Evolutionary conservation across 345 rosid genomes (phyloP).

Genomic region (Microcos paniculata): DNA sequence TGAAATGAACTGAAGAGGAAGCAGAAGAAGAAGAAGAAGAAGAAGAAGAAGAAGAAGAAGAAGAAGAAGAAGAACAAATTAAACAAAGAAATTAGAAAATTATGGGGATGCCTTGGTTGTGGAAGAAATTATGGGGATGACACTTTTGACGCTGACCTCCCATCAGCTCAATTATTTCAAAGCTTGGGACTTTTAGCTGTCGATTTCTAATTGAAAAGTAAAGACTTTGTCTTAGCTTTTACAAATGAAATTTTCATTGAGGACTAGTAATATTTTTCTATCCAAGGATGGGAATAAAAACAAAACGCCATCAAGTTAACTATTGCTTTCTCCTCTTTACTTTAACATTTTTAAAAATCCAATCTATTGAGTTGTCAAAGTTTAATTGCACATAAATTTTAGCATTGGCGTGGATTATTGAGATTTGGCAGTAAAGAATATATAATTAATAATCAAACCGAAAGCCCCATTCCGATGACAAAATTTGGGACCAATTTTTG

Average conservation of each 20-base stretch:
- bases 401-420: constrained; percentile 1
- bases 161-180: constrained; percentile 23
- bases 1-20: neutral
- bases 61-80: neutral
- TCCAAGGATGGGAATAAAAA: neutral
- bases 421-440: constrained; percentile 12
- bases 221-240: neutral
- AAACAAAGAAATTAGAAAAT: neutral
- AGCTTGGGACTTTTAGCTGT: neutral
- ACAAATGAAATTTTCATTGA: neutral
- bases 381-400: constrained; percentile 8
- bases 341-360: neutral
- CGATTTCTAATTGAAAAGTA: neutral
- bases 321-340: neutral
- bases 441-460: neutral
- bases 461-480: neutral
- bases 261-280: too few species aligned
- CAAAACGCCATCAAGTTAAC: neutral
- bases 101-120: neutral
- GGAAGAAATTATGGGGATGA: neutral
- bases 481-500: neutral
- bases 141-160: constrained; percentile 16
- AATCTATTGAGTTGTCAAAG: neutral
- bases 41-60: neutral
- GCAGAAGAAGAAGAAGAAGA: neutral